These are phyloP conservation scores for Gynochthodes officinalis DNA, from an alignment of 257 asterid species.

Conservation along the genomic window DNA sequence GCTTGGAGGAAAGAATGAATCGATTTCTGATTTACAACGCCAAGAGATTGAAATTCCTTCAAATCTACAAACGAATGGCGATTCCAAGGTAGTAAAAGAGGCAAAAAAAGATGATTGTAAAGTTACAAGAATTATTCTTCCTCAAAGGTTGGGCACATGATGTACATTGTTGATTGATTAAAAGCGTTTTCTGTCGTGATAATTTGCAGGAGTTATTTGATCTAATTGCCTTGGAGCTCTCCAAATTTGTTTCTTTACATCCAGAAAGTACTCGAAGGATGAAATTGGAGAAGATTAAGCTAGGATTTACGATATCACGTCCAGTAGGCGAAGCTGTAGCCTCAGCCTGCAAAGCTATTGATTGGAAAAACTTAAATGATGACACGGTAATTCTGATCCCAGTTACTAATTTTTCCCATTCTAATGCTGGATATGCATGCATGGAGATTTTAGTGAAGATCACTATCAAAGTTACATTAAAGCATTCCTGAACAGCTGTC, in stretches of 20 bases:
- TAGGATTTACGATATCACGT: conserved; percentile 60
- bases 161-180: neutral
- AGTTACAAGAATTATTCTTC: neutral
- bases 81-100: conserved; percentile 38
- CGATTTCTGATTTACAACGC: conserved; percentile 41
- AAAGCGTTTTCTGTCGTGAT: neutral
- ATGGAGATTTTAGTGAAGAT: neutral
- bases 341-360: conserved; percentile 35
- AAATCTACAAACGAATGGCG: conserved; percentile 28
- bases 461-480: neutral
- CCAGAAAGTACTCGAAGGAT: conserved; percentile 20
- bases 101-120: no score
- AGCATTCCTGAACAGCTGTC: neutral
- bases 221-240: conserved; percentile 52
- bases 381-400: conserved; percentile 45
- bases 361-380: conserved; percentile 43
- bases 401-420: neutral
- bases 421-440: neutral
- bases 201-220: conserved; percentile 57
- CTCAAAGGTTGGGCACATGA: neutral
- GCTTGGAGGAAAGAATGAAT: conserved; percentile 60
- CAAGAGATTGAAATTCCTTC: conserved; percentile 51
- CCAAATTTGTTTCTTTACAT: conserved; percentile 48
- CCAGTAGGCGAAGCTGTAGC: conserved; percentile 44
- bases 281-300: conserved; percentile 27